phyloP scores from a whole-genome alignment of 352 stramenopile species.

The Globisporangium apiculatum region DNA sequence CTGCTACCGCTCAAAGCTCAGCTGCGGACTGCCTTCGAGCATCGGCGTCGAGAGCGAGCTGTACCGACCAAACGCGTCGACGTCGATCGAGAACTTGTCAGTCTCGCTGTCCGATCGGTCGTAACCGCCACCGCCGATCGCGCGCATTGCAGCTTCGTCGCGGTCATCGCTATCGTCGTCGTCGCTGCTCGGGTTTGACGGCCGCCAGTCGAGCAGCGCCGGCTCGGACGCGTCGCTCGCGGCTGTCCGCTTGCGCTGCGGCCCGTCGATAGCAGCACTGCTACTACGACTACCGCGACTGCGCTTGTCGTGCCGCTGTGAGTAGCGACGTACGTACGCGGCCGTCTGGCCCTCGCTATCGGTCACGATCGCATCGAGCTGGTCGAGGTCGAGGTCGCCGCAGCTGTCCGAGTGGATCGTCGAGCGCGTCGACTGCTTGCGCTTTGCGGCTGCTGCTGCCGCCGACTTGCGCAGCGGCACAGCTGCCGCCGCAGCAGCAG shows the following conservation, averaged over 20 bases:
- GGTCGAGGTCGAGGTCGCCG: conserved; percentile 32
- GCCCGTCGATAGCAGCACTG: background rate
- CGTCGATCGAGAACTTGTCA: conserved; percentile 27
- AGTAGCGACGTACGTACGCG: conserved; percentile 10
- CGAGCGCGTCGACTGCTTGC: conserved; percentile 13
- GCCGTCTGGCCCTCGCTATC: conserved; percentile 17
- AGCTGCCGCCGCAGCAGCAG: conserved; percentile 1
- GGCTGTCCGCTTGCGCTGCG: conserved; percentile 7
- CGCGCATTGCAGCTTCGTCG: background rate
- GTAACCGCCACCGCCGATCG: background rate
- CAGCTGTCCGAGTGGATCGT: conserved; percentile 11
- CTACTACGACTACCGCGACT: background rate
- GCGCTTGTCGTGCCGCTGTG: conserved; percentile 4
- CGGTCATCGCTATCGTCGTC: conserved; percentile 1
- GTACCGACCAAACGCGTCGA: conserved; percentile 47
- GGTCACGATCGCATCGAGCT: conserved; percentile 26
- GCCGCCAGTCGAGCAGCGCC: conserved; percentile 10
- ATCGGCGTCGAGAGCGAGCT: conserved; percentile 46
- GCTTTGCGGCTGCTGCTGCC: no score
- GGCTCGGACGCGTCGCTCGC: conserved; percentile 14
- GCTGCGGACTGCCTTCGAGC: conserved; percentile 13
- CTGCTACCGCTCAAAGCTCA: conserved; percentile 12
- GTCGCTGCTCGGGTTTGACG: conserved; percentile 6
- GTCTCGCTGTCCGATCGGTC: conserved; percentile 12
- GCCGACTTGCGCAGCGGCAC: conserved; percentile 7